A percentile compares a stretch with the other conserved stretches of the same genome.
Evolutionary conservation across 2,329 filamentous ascomycete species (phyloP).

Genomic region (Cercospora beticola): DNA sequence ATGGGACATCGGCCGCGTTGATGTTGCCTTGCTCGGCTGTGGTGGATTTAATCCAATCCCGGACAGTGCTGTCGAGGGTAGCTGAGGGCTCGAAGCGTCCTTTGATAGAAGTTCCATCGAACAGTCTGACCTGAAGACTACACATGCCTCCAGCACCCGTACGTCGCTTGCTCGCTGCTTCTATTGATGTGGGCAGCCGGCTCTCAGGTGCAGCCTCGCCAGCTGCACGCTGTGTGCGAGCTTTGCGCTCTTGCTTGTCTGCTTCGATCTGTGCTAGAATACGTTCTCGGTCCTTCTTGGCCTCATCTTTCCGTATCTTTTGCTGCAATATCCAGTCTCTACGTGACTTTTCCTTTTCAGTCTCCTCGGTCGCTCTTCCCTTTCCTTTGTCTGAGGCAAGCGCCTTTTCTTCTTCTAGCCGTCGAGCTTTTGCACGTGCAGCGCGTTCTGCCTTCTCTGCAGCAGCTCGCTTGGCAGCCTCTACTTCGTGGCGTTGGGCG

Average conservation of each 20-base stretch:
- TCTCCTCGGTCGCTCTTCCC: slow-evolving; percentile 40
- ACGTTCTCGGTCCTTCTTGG: slow-evolving; percentile 66
- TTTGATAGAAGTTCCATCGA: slow-evolving; percentile 79
- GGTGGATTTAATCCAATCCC: slow-evolving; percentile 71
- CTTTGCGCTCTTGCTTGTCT: slow-evolving; percentile 68
- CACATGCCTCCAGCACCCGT: slow-evolving; percentile 30
- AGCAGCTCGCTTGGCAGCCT: slow-evolving; percentile 45
- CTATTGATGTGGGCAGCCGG: slow-evolving; percentile 17
- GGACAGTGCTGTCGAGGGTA: slow-evolving; percentile 65
- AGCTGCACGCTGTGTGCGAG: slow-evolving; percentile 48
- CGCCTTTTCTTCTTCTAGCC: slow-evolving; percentile 41
- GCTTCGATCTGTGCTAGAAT: slow-evolving; percentile 74
- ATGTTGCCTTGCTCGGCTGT: slow-evolving; percentile 37
- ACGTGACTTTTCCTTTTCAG: slow-evolving; percentile 35
- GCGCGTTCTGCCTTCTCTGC: slow-evolving; percentile 50
- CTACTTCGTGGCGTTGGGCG: slow-evolving; percentile 48
- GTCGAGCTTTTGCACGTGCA: slow-evolving; percentile 39
- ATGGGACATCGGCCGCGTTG: slow-evolving; percentile 53
- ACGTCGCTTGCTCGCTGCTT: slow-evolving; percentile 22
- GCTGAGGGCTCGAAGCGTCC: slow-evolving; percentile 62
- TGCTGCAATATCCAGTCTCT: slow-evolving; percentile 43
- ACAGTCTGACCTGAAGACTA: slow-evolving; percentile 71
- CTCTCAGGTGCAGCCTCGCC: slow-evolving; percentile 12
- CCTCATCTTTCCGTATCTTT: slow-evolving; percentile 63
- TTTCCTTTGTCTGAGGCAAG: slow-evolving; percentile 27